Conservation (phyloP, 345 rosid species). For the Dipteronia sinensis region DNA sequence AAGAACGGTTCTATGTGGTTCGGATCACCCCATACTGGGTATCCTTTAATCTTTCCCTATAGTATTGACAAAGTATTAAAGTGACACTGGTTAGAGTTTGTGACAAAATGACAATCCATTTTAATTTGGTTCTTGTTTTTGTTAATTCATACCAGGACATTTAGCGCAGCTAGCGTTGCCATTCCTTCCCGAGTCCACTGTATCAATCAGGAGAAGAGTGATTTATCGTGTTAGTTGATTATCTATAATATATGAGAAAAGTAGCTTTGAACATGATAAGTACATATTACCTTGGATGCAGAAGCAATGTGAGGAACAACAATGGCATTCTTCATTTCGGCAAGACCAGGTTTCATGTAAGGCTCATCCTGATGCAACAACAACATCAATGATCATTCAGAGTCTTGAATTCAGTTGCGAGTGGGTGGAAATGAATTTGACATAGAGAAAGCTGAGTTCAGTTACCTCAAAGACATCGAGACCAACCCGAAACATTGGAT, state of each 20-base stretch:
- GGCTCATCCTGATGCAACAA: constrained; percentile 76
- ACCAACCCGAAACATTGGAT: constrained; percentile 97
- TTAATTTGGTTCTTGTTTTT: neutral
- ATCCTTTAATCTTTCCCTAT: constrained; percentile 93
- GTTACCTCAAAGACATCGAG: constrained; percentile 96
- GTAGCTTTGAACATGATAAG: neutral
- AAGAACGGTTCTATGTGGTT: constrained; percentile 81
- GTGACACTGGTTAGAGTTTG: neutral
- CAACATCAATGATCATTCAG: constrained; percentile 6
- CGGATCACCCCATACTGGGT: constrained; percentile 78
- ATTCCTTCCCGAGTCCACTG: constrained; percentile 99
- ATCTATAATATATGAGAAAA: neutral
- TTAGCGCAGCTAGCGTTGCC: constrained; percentile 93
- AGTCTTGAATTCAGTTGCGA: neutral
- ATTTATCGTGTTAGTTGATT: neutral
- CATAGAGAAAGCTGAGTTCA: neutral
- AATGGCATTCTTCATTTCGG: constrained; percentile 89
- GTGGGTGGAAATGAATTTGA: neutral
- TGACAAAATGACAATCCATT: neutral
- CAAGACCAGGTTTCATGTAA: constrained; percentile 94
- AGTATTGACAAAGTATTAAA: neutral
- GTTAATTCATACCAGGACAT: constrained; percentile 64
- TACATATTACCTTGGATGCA: constrained; percentile 78
- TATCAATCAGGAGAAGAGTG: constrained; percentile 9
- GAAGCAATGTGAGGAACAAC: constrained; percentile 97